Base-by-base conservation (phyloP, 306 rosid genomes). In the Lathyrus tuberosus region DNA sequence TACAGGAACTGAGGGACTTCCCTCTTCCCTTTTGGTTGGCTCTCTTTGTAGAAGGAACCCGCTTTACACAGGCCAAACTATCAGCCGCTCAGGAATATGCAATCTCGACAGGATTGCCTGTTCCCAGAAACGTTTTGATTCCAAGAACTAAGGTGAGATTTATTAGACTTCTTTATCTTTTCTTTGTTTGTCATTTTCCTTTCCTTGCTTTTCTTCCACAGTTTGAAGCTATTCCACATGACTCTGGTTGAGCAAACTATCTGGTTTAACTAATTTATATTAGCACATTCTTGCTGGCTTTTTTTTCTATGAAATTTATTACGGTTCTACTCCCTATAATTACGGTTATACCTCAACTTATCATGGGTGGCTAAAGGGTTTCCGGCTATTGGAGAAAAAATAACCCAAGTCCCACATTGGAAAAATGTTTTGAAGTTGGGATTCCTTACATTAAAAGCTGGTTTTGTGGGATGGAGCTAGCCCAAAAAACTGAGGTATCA, bases 11-110 rank as follows among this genome's bases (percentile, higher is more conserved):
- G 66, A 76, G 80, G 81, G 96, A 92, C 72, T 92, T 41, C 70
- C 98, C 96, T 44, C 87, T 73, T 79, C 96, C 98, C 65, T 89
- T 92, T 86, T 92, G 96, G 98, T 76, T 92, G 81, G 98, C 98
- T 67, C 92, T 92, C 46, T 92, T 92, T 85, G 98, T 89, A 40
- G 98, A 92, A 81, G 98, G 98, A 47, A 89, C 98, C 60, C 96
- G 98, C 75, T 92, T 92, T 83, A 92, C 98, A 4, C 86, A 81
- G 78, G 86, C 92, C 78, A 92, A 92, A 76, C 87, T 92, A 75
- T 75, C 83, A 77, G 91, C 96, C 51, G 98, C 96, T 54, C 95
- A 89, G 83, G 95, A 92, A 70, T 92, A 88, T 83, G 98, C 98
- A 73, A 42, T 79, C 56, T 74, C 96, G 42, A 60, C 77, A 22